These are phyloP conservation scores for Kodamaea hsintzibuensis DNA, from an alignment of 805 yeast species.

Conservation along the genomic window DNA sequence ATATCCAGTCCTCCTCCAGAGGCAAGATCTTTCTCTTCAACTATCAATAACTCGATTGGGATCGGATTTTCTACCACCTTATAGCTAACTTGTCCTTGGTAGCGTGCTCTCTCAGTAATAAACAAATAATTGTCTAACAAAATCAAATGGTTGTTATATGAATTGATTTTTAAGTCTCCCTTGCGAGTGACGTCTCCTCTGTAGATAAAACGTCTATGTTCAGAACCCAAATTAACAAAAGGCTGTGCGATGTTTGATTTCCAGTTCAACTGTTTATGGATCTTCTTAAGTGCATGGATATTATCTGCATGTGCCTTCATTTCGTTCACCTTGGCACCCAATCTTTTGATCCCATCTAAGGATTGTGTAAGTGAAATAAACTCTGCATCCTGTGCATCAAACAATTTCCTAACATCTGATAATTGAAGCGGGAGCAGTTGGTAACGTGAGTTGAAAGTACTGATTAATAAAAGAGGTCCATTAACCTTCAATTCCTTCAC, in stretches of 20 bases:
- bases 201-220: slow-evolving; percentile 54
- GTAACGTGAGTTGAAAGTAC: slow-evolving; percentile 46
- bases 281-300: slow-evolving; percentile 50
- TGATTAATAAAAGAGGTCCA: slow-evolving; percentile 39
- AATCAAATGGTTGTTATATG: slow-evolving; percentile 52
- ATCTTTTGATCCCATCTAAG: slow-evolving; percentile 50
- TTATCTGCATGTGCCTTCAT: slow-evolving; percentile 64
- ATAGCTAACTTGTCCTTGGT: slow-evolving; percentile 27
- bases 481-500: slow-evolving; percentile 46
- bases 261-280: slow-evolving; percentile 57
- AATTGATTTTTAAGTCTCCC: slow-evolving; percentile 64
- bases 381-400: slow-evolving; percentile 49
- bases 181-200: slow-evolving; percentile 61
- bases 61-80: slow-evolving; percentile 57
- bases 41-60: slow-evolving; percentile 56
- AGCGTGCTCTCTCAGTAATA: slow-evolving; percentile 57
- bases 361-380: slow-evolving; percentile 52
- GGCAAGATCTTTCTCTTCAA: slow-evolving; percentile 42
- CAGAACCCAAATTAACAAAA: slow-evolving; percentile 32
- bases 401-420: slow-evolving; percentile 52
- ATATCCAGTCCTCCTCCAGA: slow-evolving; percentile 5
- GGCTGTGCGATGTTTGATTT: slow-evolving; percentile 44
- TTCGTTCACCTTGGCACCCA: slow-evolving; percentile 62
- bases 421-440: slow-evolving; percentile 63
- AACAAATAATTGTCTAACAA: slow-evolving; percentile 71